Evolutionary conservation across 768 basidiomycete species (phyloP).

Genomic region (Coprinellus micaceus): DNA sequence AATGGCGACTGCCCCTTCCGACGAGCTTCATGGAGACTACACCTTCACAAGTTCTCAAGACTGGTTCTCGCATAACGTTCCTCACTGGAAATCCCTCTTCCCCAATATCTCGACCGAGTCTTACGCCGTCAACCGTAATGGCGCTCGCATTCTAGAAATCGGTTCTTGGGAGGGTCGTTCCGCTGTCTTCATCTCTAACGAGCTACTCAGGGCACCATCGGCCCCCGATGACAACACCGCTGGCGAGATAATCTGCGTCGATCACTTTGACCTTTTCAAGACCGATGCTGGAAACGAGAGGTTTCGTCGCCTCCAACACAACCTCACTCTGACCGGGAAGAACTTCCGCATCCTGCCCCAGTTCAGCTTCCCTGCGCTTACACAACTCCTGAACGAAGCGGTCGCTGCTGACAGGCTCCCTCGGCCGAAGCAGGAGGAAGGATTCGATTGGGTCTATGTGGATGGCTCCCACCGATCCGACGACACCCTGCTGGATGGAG

Average conservation of each 20-base stretch:
- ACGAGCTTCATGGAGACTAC: background rate
- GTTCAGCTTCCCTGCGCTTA: slow-evolving; percentile 53
- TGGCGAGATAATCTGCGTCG: slow-evolving; percentile 52
- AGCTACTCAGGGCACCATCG: slow-evolving; percentile 33
- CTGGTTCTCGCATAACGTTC: slow-evolving; percentile 49
- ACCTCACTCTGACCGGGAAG: slow-evolving; percentile 43
- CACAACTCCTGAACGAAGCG: slow-evolving; percentile 45
- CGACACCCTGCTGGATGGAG: slow-evolving; percentile 59
- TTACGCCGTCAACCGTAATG: background rate
- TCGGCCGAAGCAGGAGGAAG: slow-evolving; percentile 21
- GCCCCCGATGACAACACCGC: slow-evolving; percentile 6
- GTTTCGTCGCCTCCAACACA: slow-evolving; percentile 40
- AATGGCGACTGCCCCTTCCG: too few species aligned
- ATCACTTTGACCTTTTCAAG: slow-evolving; percentile 53
- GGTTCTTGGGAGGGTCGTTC: slow-evolving; percentile 67
- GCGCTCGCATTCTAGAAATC: slow-evolving; percentile 51
- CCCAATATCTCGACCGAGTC: slow-evolving; percentile 30
- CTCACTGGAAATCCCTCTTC: slow-evolving; percentile 41
- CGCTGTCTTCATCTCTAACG: slow-evolving; percentile 49
- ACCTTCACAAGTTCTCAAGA: slow-evolving; percentile 52
- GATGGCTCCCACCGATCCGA: slow-evolving; percentile 59
- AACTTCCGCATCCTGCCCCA: slow-evolving; percentile 43
- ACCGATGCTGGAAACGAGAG: slow-evolving; percentile 48
- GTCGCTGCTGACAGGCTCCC: slow-evolving; percentile 17
- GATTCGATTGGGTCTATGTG: slow-evolving; percentile 58